Evolutionary conservation across 192 early-diverging fungal genomes (phyloP), one percentile per base, ranked within the genome.

Genomic region (Gaertneriomyces sp.): DNA sequence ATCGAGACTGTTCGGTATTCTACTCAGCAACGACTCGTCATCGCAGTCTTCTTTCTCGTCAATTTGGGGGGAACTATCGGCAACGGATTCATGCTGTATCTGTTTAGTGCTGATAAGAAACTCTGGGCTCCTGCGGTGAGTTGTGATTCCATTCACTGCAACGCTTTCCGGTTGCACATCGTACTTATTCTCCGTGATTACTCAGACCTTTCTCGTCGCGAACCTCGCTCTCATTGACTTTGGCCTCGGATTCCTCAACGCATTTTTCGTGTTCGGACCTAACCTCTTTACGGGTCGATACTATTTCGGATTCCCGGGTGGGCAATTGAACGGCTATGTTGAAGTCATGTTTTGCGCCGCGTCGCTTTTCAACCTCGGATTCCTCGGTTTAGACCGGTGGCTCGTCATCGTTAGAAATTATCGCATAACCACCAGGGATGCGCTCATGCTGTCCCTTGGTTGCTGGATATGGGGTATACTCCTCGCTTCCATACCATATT

Each of bases 361-460:
- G 8, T 16, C 12, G 8, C 53, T 55, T 9, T 17, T 20, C 8
- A 16, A 10, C 17, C 17, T 55, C 9, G 53, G 53, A 12, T 20
- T 55, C 17, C 53, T 55, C 53, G 53, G 53, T 7, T 16, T 55
- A 10, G 53, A 55, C 11, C 53, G 53, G n/a, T 55, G 20, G 12
- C 53, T 55, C 17, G 53, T 55, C 8, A 55, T 55, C 53, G 53
- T 55, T 7, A 12, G 53, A 10, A 10, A 55, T 9, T 16, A 10
- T 20, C 53, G 53, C 17, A 10, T 55, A 12, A 20, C 9, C 10
- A 16, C 53, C 53, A 10, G 17, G 53, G n/a, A 10, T 8, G 53
- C 53, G 9, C 17, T 55, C 17, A 11, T 11, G 9, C 53, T 55
- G 8, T 9, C 20, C 8, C 9, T 17, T 20, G n/a, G 11, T 9